Evolutionary conservation across 768 basidiomycete species (phyloP).

Genomic region (Termitomyces sp.): DNA sequence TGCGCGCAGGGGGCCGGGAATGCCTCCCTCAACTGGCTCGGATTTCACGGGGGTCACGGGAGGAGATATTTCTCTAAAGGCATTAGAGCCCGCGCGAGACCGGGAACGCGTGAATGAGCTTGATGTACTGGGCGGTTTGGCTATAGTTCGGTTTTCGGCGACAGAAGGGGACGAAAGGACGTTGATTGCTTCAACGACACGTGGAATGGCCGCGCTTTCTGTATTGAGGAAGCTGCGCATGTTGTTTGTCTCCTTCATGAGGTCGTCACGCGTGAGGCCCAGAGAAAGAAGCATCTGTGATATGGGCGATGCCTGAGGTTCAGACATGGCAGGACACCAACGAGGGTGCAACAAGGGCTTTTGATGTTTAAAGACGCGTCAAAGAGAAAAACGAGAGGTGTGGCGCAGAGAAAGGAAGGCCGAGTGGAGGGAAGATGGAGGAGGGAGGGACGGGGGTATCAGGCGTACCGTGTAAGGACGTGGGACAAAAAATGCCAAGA

Average conservation of each 20-base stretch:
- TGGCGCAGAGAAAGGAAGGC: constrained; percentile 1
- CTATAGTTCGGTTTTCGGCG: constrained; percentile 27
- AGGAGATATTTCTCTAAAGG: constrained; percentile 48
- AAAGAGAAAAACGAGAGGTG: constrained; percentile 2
- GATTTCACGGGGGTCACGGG: constrained; percentile 60
- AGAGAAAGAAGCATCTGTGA: constrained; percentile 65
- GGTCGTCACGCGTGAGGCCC: constrained; percentile 74
- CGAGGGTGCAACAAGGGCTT: constrained; percentile 2
- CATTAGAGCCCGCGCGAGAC: constrained; percentile 41
- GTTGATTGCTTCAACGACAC: constrained; percentile 33
- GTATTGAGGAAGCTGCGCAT: constrained; percentile 76
- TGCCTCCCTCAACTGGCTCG: constrained; percentile 43
- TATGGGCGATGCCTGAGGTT: constrained; percentile 55
- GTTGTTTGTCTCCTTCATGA: constrained; percentile 64
- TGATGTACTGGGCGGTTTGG: constrained; percentile 28
- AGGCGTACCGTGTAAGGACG: constrained; percentile 4
- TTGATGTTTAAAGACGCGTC: neutral
- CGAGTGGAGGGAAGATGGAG: neutral
- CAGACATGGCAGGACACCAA: constrained; percentile 26
- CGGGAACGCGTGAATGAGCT: constrained; percentile 35
- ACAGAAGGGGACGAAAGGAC: constrained; percentile 27
- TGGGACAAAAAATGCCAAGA: constrained; percentile 10
- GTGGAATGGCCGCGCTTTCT: constrained; percentile 40
- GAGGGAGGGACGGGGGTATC: neutral
- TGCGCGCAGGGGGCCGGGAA: constrained; percentile 41